Base-by-base conservation (phyloP, 306 rosid species). In the Castanospermum australe region DNA sequence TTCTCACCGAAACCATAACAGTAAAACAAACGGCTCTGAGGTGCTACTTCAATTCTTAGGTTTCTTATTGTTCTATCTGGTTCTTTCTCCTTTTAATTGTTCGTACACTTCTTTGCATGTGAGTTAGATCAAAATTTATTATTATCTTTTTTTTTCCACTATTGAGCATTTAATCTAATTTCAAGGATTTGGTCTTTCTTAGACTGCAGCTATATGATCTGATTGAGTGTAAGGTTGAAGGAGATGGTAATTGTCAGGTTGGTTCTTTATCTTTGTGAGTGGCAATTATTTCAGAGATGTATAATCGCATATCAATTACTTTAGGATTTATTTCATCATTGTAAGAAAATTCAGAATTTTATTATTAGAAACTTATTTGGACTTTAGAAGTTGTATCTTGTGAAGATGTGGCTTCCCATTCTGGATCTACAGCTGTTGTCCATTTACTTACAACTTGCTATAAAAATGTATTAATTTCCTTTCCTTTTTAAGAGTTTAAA, bases 201-300 rank as follows among this genome's bases (percentile, higher is more conserved):
- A 95, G 99, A 85, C 71, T 92, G 91, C 85, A 82, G 88, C 85
- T 95, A 84, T 95, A 95, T 85, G 96, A 92, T 15, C 81, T 95
- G 90, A 84, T 95, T 80, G 99, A 95, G 80, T 81, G 79, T 30
- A 95, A 88, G 90, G 88, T 95, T 78, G 83, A 81, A 70, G 99
- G 99, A 84, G 99, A 95, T 84, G 99, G 99, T 78, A 95, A 93
- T 83, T 95, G 99, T 79, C 99, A 92, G 99, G 99, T 95, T 66
- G 61, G 89, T 70, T 59, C 39, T 82, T 78, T 71, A 74, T 66
- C 71, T n/a, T 75, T 70, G 1, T 44, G 35, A 9, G 62, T 14
- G 42, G 12, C 25, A 5, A n/a, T n/a, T 51, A 13, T 44, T 71
- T 77, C 15, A 54, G 21, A 75, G 71, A 50, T 76, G 62, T 57